Evolutionary conservation across 2,329 filamentous ascomycete genomes (phyloP), one percentile per base, ranked within the genome.

Genomic region (Arthroderma uncinatum): DNA sequence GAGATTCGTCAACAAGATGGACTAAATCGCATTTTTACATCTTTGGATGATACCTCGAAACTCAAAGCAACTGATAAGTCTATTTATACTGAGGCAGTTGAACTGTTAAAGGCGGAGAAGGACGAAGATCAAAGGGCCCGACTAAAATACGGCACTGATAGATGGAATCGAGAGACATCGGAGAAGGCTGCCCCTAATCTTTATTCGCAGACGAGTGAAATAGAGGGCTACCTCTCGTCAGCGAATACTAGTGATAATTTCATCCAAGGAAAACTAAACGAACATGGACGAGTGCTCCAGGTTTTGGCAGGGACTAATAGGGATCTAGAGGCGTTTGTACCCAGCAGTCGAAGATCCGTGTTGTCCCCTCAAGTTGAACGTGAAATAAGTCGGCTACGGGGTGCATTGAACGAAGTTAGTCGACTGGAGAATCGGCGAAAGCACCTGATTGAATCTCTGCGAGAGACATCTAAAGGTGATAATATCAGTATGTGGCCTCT

Each of bases 1-100:
- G 93, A 97, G 67, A 86, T 98, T 53, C 81, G 91, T 19, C 92
- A 97, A 68, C 87, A 91, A 57, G 90, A 95, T 66, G 92, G 89
- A 0, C 76, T 95, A 33, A 83, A 86, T 57, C 79, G 87, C 28
- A 74, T 97, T 0, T 82, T 87, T 55, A 81, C 84, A 55, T 89
- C 88, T 4, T 88, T 97, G 60, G 84, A 87, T 4, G 92, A 97
- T 62, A 95, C 91, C 0, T 85, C 91, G 53, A 95, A 92, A 70
- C 76, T 98, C n/a, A 89, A 93, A 63, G 78, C 83, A 0, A 86
- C 84, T 53, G 90, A 96, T 66, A 76, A 84, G 56, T 80, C 83
- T 0, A 80, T 89, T 0, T 97, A 93, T 60, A 83, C 87, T 47
- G 92, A 97, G 71, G 92, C 89, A 0, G 84, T 86, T 34, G 83